phyloP scores from a whole-genome alignment of 2,329 filamentous ascomycete genomes.

The Stagonosporopsis rhizophila region DNA sequence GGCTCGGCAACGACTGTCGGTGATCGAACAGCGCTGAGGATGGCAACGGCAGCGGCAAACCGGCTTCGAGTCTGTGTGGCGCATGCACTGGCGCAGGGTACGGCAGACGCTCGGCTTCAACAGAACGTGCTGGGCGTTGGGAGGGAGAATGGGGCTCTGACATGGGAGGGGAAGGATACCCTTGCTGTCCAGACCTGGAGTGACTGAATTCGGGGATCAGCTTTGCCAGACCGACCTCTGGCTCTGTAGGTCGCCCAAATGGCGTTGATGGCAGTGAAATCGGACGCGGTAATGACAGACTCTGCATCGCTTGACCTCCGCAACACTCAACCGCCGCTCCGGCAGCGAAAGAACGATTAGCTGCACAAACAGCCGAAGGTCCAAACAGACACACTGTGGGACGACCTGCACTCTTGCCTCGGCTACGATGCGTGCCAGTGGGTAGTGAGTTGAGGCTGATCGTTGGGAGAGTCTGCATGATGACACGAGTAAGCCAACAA shows the following conservation, averaged over 20 bases:
- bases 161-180: slow-evolving; percentile 60
- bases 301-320: slow-evolving; percentile 51
- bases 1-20: slow-evolving; percentile 28
- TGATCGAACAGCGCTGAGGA: slow-evolving; percentile 36
- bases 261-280: slow-evolving; percentile 46
- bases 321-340: slow-evolving; percentile 46
- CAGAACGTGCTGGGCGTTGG: slow-evolving; percentile 45
- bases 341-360: slow-evolving; percentile 44
- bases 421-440: slow-evolving; percentile 28
- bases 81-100: slow-evolving; percentile 34
- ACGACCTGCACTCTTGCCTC: slow-evolving; percentile 24
- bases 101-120: slow-evolving; percentile 41
- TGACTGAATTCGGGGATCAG: slow-evolving; percentile 46
- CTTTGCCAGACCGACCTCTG: slow-evolving; percentile 45
- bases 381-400: slow-evolving; percentile 26
- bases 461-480: slow-evolving; percentile 40
- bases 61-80: slow-evolving; percentile 32
- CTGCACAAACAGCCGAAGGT: slow-evolving; percentile 30
- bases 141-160: slow-evolving; percentile 57
- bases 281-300: slow-evolving; percentile 50
- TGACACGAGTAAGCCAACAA: slow-evolving; percentile 42
- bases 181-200: slow-evolving; percentile 43
- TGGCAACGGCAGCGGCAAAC: slow-evolving; percentile 36
- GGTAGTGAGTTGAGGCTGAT: slow-evolving; percentile 30
- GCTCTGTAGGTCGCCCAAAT: slow-evolving; percentile 47